Evolutionary conservation across 306 rosid species (phyloP).

Genomic region (Lathyrus oleraceus): DNA sequence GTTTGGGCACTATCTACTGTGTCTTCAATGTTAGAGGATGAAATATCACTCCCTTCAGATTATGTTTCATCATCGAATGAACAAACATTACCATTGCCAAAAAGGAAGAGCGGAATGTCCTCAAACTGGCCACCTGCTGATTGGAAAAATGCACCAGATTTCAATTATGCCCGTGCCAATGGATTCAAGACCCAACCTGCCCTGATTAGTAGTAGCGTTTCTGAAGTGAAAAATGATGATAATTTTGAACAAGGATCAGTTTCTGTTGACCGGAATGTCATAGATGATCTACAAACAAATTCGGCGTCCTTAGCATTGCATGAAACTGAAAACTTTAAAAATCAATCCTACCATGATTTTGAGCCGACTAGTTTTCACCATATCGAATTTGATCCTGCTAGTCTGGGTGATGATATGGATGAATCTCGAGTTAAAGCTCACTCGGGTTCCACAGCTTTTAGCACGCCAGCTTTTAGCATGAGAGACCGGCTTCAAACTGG

Average conservation of each 20-base stretch:
- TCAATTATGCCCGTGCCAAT: constrained; percentile 60
- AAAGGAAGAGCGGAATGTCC: constrained; percentile 44
- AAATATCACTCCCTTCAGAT: constrained; percentile 35
- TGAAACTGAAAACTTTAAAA: constrained; percentile 42
- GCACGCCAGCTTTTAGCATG: constrained; percentile 33
- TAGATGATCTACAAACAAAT: constrained; percentile 36
- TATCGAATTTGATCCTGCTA: constrained; percentile 33
- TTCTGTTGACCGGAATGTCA: constrained; percentile 49
- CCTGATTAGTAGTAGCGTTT: constrained; percentile 32
- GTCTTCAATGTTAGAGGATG: constrained; percentile 43
- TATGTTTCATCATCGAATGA: constrained; percentile 37
- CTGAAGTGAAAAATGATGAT: constrained; percentile 40
- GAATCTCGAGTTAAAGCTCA: constrained; percentile 14
- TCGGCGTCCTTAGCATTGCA: constrained; percentile 44
- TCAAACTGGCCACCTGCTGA: constrained; percentile 75
- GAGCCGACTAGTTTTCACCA: constrained; percentile 34
- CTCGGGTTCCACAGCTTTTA: constrained; percentile 27
- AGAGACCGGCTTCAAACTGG: constrained; percentile 58
- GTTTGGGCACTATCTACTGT: constrained; percentile 62
- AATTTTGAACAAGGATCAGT: constrained; percentile 48
- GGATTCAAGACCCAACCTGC: constrained; percentile 60
- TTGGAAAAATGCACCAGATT: constrained; percentile 89
- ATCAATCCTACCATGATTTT: constrained; percentile 34
- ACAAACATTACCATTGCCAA: constrained; percentile 46
- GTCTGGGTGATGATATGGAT: constrained; percentile 34